Base-by-base conservation (phyloP, 164 flowering plant genomes). In the Aristolochia fimbriata region DNA sequence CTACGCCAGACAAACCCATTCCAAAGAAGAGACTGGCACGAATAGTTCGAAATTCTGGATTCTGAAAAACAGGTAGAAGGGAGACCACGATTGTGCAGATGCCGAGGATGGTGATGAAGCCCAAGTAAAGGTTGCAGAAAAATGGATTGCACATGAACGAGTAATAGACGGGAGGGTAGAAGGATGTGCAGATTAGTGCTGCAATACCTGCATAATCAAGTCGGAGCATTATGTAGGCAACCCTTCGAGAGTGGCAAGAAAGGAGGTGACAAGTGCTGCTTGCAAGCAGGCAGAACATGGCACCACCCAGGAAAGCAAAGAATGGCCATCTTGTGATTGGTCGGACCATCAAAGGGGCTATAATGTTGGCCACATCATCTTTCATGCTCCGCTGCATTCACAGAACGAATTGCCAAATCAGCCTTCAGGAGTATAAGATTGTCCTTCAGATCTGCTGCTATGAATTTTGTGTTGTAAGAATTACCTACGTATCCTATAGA, bases 241-340 rank as follows among this genome's bases (percentile, higher is more conserved):
- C 13, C 13, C 95, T 88, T 59, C 81, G 73, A 0, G 99, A 93
- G 68, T 86, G 92, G 74, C 99, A 93, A 0, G 88, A 82, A 60
- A 93, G 80, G 47, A 93, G 90, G 69, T 93, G 99, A 76, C 97
- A 93, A 5, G 81, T 77, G 79, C 99, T 90, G 81, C 99, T 93
- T 30, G 96, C 82, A 9, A 93, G 76, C 63, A 93, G 71, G 74
- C 97, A 93, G 61, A 93, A 90, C 99, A 93, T 90, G 47, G 99
- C 99, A 15, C 99, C 99, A 17, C 99, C 96, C 62, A 93, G 45
- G 74, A 90, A 93, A 21, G 85, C 87, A 59, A 76, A 93, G 71
- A 93, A 90, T 17, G 99, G 99, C 99, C 97, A 93, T 15, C 96
- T 77, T 0, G 99, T 90, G 50, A 93, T 90, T 22, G 97, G 97